These are phyloP conservation scores for Coriolopsis trogii DNA, from an alignment of 1,284 basidiomycete genomes.

Conservation along the genomic window DNA sequence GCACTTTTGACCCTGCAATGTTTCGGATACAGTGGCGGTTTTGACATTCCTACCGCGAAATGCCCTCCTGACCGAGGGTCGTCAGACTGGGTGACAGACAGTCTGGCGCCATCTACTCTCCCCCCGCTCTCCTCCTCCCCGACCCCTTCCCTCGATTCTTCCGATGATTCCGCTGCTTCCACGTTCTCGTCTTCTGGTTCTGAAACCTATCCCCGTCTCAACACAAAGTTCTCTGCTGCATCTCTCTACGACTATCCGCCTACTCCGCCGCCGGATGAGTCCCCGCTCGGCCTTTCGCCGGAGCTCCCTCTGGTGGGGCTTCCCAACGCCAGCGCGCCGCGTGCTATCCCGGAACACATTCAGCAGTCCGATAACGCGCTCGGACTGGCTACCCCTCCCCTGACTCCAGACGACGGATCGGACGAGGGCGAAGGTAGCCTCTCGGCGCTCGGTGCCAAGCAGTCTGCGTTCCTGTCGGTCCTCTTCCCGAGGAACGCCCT, in stretches of 20 bases:
- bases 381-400: slow-evolving; percentile 58
- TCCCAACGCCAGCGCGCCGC: slow-evolving; percentile 39
- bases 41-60: slow-evolving; percentile 85
- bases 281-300: slow-evolving; percentile 18
- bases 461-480: slow-evolving; percentile 70
- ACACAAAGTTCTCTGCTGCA: slow-evolving; percentile 39
- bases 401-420: slow-evolving; percentile 55
- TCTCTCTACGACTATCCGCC: slow-evolving; percentile 37
- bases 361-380: slow-evolving; percentile 25
- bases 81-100: slow-evolving; percentile 90
- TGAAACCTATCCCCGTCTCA: slow-evolving; percentile 12
- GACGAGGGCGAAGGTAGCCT: slow-evolving; percentile 32
- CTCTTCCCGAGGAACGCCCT: slow-evolving; percentile 74
- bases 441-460: slow-evolving; percentile 38
- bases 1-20: slow-evolving; percentile 2
- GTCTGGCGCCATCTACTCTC: slow-evolving; percentile 65
- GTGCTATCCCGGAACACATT: slow-evolving; percentile 45
- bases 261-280: slow-evolving; percentile 30
- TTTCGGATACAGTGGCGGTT: slow-evolving; percentile 79
- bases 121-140: slow-evolving; percentile 44
- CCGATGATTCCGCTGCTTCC: slow-evolving; percentile 35
- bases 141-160: slow-evolving; percentile 40
- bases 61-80: slow-evolving; percentile 92
- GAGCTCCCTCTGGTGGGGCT: slow-evolving; percentile 18
- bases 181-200: slow-evolving; percentile 34